These are phyloP conservation scores for Globisporangium recalcitrans DNA, from an alignment of 352 stramenopile species.

Conservation along the genomic window DNA sequence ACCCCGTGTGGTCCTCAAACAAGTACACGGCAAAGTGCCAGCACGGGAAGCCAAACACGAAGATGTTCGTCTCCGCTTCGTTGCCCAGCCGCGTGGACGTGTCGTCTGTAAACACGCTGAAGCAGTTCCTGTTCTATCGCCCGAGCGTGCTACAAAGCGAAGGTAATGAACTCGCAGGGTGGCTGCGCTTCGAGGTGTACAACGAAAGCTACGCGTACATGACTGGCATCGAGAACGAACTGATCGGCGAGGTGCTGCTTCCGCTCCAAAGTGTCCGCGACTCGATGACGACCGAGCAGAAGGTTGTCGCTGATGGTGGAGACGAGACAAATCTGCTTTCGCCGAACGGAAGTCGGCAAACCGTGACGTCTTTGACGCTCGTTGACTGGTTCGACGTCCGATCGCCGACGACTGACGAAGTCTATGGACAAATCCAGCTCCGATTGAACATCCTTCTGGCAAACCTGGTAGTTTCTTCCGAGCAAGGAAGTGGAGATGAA, in stretches of 20 bases:
- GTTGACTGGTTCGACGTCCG: slow-evolving; percentile 80
- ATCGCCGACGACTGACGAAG: slow-evolving; percentile 47
- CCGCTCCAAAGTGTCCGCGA: slow-evolving; percentile 64
- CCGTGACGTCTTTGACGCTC: slow-evolving; percentile 58
- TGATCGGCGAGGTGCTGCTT: slow-evolving; percentile 70
- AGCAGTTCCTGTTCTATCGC: slow-evolving; percentile 77
- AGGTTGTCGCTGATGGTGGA: slow-evolving; percentile 28
- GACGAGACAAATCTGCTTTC: background rate
- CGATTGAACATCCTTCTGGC: slow-evolving; percentile 64
- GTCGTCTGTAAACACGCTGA: slow-evolving; percentile 60
- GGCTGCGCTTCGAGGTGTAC: slow-evolving; percentile 70
- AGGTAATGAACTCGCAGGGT: slow-evolving; percentile 41
- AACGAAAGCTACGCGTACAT: slow-evolving; percentile 79
- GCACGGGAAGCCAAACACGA: slow-evolving; percentile 60
- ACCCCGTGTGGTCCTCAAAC: slow-evolving; percentile 75
- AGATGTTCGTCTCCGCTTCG: slow-evolving; percentile 45
- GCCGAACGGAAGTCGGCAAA: slow-evolving; percentile 21
- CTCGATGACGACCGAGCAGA: slow-evolving; percentile 57
- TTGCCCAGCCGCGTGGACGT: slow-evolving; percentile 59
- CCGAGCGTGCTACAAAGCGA: slow-evolving; percentile 24
- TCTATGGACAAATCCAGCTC: slow-evolving; percentile 69
- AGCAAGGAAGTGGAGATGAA: slow-evolving; percentile 12
- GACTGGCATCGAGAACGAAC: slow-evolving; percentile 63
- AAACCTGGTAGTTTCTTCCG: slow-evolving; percentile 32
- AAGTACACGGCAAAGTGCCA: slow-evolving; percentile 51